Percentiles rank a stretch among this genome's conserved stretches.
phyloP scores from a whole-genome alignment of 192 early-diverging fungal genomes.

The Coemansia sp. region DNA sequence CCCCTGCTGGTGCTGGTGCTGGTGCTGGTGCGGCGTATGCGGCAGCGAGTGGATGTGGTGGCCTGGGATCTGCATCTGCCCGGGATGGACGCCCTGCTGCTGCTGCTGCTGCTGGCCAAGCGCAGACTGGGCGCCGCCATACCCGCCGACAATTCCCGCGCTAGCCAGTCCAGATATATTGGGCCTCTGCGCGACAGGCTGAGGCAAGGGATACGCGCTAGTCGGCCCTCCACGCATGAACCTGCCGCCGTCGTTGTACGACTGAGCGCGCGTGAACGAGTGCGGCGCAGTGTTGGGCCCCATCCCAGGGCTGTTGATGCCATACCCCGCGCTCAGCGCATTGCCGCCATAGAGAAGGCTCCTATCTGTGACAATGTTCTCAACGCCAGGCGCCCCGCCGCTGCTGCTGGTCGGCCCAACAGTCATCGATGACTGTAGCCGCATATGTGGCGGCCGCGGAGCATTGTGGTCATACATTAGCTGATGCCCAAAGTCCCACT shows the following conservation, averaged over 20 bases:
- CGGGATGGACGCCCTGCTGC: constrained; percentile 6
- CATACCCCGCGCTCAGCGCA: constrained; percentile 9
- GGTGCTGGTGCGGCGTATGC: constrained; percentile 38
- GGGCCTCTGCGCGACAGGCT: constrained; percentile 47
- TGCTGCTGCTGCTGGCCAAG: constrained; percentile 4
- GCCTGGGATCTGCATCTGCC: constrained; percentile 16
- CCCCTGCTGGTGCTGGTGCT: constrained; percentile 17
- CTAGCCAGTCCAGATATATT: constrained; percentile 24
- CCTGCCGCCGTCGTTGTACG: constrained; percentile 30
- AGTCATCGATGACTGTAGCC: constrained; percentile 18
- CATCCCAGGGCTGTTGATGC: constrained; percentile 25
- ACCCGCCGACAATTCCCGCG: constrained; percentile 17
- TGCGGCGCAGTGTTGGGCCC: constrained; percentile 17
- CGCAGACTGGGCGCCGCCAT: constrained; percentile 14
- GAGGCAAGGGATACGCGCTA: constrained; percentile 47
- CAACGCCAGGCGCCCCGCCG: constrained; percentile 19
- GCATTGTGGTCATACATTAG: constrained; percentile 12
- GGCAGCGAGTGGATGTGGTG: constrained; percentile 44
- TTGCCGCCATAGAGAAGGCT: constrained; percentile 21
- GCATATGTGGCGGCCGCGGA: constrained; percentile 23
- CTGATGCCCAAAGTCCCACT: constrained; percentile 41
- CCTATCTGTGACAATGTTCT: constrained; percentile 39
- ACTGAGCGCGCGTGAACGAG: constrained; percentile 34
- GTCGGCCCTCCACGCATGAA: constrained; percentile 34
- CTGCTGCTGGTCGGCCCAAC: constrained; percentile 1